These are phyloP conservation scores for Podila minutissima DNA, from an alignment of 192 early-diverging fungal species.

Conservation along the genomic window DNA sequence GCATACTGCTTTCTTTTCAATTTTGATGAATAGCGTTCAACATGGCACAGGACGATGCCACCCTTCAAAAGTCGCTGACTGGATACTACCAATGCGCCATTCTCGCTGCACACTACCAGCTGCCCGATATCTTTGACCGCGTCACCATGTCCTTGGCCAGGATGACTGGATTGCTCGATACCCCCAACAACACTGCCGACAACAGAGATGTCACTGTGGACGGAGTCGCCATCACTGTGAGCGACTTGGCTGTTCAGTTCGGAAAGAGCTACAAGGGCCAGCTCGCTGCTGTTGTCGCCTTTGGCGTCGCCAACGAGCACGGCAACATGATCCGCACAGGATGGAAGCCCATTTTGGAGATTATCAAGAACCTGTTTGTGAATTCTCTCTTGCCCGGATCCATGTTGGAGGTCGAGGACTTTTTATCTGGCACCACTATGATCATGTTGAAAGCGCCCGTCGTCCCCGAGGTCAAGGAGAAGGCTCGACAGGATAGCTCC, in stretches of 20 bases:
- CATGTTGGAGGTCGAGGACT: constrained; percentile 78
- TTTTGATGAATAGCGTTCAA: constrained; percentile 69
- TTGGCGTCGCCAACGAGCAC: constrained; percentile 76
- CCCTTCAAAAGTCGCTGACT: constrained; percentile 82
- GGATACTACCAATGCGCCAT: constrained; percentile 81
- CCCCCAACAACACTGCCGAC: constrained; percentile 57
- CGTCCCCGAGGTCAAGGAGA: constrained; percentile 51
- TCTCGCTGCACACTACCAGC: constrained; percentile 75
- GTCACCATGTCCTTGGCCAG: constrained; percentile 76
- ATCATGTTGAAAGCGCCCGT: constrained; percentile 68
- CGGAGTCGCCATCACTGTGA: constrained; percentile 61
- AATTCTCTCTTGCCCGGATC: constrained; percentile 75
- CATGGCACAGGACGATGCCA: constrained; percentile 79
- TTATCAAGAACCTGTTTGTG: constrained; percentile 82
- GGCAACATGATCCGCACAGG: constrained; percentile 71
- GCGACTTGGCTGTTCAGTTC: constrained; percentile 82
- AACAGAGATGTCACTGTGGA: constrained; percentile 60
- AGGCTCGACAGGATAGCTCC: constrained; percentile 64
- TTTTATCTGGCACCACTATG: constrained; percentile 70
- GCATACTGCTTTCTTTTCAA: no score
- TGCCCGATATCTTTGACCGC: constrained; percentile 83
- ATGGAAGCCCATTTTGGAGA: constrained; percentile 79
- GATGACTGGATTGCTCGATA: constrained; percentile 78
- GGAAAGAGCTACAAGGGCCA: constrained; percentile 91
- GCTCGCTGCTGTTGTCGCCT: constrained; percentile 88